These are phyloP conservation scores for Lyophyllum shimeji DNA, from an alignment of 768 basidiomycete genomes.

Conservation along the genomic window DNA sequence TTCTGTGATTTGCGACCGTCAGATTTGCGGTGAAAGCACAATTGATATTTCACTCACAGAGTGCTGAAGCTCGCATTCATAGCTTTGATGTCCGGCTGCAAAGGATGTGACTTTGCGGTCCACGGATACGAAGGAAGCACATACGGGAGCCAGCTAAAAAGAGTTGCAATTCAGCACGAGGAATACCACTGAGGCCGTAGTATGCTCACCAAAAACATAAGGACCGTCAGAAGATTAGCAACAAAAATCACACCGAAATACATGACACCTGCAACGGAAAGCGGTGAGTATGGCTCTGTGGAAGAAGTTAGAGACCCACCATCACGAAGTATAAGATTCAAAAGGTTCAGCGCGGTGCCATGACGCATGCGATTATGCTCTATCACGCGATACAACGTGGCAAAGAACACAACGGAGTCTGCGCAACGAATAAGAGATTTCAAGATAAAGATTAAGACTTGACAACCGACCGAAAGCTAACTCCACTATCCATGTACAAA, in stretches of 20 bases:
- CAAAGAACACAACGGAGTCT: conserved; percentile 32
- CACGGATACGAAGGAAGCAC: not conserved
- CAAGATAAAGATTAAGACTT: not conserved
- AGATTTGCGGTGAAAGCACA: not conserved
- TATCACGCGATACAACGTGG: conserved; percentile 28
- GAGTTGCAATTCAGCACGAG: not conserved
- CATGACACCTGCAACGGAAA: conserved; percentile 23
- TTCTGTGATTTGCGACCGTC: conserved; percentile 21
- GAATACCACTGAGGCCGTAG: not conserved
- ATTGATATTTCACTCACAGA: conserved; percentile 20
- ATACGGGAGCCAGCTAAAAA: conserved; percentile 25
- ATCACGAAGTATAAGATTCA: conserved; percentile 32
- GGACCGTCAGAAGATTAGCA: conserved; percentile 30
- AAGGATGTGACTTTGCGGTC: not conserved
- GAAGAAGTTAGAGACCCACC: conserved; percentile 19
- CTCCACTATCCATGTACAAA: conserved; percentile 37
- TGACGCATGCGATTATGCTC: conserved; percentile 15
- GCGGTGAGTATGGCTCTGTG: not conserved
- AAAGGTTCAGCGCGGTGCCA: conserved; percentile 18
- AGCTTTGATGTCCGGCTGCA: conserved; percentile 33
- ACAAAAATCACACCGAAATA: conserved; percentile 35
- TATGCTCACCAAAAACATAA: conserved; percentile 30
- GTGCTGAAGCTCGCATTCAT: conserved; percentile 39
- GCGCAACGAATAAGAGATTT: not conserved
- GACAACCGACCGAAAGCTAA: conserved; percentile 28